Evolutionary conservation across 768 basidiomycete genomes (phyloP).

Genomic region (Leccinum truebloodii): DNA sequence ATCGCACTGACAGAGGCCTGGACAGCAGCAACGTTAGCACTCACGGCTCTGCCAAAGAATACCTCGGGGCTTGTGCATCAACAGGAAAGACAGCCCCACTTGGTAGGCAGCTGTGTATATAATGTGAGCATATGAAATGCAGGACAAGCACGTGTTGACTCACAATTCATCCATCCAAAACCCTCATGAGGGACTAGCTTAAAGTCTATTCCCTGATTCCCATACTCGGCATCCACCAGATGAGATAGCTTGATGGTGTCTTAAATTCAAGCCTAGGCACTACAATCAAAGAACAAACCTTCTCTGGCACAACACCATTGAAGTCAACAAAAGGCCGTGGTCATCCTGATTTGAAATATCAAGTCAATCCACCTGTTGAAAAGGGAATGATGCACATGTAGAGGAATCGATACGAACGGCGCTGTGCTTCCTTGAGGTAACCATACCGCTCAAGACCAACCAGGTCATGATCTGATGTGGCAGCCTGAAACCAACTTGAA

Average conservation of each 20-base stretch:
- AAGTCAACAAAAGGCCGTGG: conserved; percentile 91
- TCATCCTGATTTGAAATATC: conserved; percentile 61
- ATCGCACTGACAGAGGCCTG: conserved; percentile 19
- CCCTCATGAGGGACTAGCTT: conserved; percentile 97
- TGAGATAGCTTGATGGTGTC: conserved; percentile 96
- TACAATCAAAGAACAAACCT: conserved; percentile 44
- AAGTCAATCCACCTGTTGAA: conserved; percentile 4
- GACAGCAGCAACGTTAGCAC: conserved; percentile 34
- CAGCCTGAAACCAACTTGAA: conserved; percentile 64
- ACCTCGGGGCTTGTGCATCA: conserved; percentile 89
- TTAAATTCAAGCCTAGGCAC: not conserved
- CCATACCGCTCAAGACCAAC: conserved; percentile 96
- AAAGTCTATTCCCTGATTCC: conserved; percentile 96
- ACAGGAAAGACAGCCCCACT: conserved; percentile 93
- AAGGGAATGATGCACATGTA: conserved; percentile 78
- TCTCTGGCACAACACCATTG: conserved; percentile 97
- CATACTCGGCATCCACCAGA: conserved; percentile 95
- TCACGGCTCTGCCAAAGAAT: conserved; percentile 64
- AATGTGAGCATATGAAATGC: conserved; percentile 4
- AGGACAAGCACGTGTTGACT: conserved; percentile 25
- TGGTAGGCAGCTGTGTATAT: conserved; percentile 79
- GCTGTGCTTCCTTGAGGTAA: conserved; percentile 88
- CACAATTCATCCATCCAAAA: conserved; percentile 98
- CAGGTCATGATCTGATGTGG: conserved; percentile 98
- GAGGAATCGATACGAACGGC: conserved; percentile 94